phyloP scores from a whole-genome alignment of 148 eudicot species.

The Rhododendron simsii region DNA sequence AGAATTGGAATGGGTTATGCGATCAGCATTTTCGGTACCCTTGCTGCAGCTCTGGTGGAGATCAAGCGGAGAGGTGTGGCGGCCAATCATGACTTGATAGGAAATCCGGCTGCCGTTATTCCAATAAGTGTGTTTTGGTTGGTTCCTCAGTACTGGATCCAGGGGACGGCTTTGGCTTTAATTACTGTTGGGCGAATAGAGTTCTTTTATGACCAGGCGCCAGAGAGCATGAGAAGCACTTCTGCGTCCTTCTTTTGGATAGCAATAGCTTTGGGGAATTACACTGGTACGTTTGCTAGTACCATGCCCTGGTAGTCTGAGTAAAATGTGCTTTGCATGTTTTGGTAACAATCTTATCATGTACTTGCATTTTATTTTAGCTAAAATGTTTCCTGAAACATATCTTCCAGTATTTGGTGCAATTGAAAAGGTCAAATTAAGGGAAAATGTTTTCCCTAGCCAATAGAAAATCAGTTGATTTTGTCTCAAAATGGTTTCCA shows the following conservation, averaged over 20 bases:
- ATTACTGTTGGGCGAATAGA: slow-evolving; percentile 42
- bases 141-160: slow-evolving; percentile 41
- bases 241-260: slow-evolving; percentile 38
- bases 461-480: not conserved
- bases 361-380: not conserved
- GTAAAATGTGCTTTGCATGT: not conserved
- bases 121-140: slow-evolving; percentile 59
- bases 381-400: not conserved
- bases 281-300: not conserved
- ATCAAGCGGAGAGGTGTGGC: slow-evolving; percentile 43
- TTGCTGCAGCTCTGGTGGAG: slow-evolving; percentile 39
- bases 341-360: not conserved
- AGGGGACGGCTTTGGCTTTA: slow-evolving; percentile 46
- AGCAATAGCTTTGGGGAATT: slow-evolving; percentile 42
- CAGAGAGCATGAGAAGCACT: slow-evolving; percentile 31
- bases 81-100: slow-evolving; percentile 26
- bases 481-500: not conserved
- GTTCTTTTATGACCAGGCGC: slow-evolving; percentile 52
- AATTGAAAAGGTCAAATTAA: not conserved
- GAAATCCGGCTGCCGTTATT: slow-evolving; percentile 27
- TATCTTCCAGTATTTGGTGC: not conserved
- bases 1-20: slow-evolving; percentile 46
- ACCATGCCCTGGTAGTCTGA: not conserved
- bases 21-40: slow-evolving; percentile 36
- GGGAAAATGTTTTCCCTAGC: not conserved